Evolutionary conservation across 805 yeast genomes (phyloP), one percentile per base, ranked within the genome.

Genomic region (Myxozyma sirexii): DNA sequence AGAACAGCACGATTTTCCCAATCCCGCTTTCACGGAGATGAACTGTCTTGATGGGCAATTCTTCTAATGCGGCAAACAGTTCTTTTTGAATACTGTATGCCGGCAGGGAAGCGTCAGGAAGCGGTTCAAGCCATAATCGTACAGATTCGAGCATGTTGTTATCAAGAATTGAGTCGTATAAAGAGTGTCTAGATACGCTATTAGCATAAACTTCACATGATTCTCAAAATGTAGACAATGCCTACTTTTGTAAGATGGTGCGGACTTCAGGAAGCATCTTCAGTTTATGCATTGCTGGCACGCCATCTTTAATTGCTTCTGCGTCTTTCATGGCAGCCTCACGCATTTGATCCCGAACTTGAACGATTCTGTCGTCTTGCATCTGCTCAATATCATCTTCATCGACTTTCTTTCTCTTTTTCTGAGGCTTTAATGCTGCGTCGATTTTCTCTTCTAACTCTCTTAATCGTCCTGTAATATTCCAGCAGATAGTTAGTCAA

Each of bases 61-160:
- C 81, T 33, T 82, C 80, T 58, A 94, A 76, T 38, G 96, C 87
- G 19, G 79, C 77, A 67, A 94, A 88, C 68, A 94, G 76, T 57
- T 88, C 92, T 73, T 87, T 90, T 74, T 94, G 99, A 66, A 94
- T 93, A 73, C 91, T 96, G 76, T 88, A 94, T 0, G 97, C 92
- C n/a, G 99, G 99, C 75, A 94, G 80, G 10, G 97, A 90, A 47
- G 96, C 96, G 79, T 96, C 98, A 2, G 99, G 99, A 68, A 94
- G 80, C 31, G 99, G 99, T 74, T 94, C 99, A 59, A 94, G 80
- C 99, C 99, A 94, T 72, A 90, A 86, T 68, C 98, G 82, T 27
- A 94, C 92, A 52, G 96, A 93, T 69, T 93, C 97, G 60, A 94
- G 79, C 68, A 94, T 75, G 74, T 94, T 94, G 73, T 94, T 94